Base-by-base conservation (phyloP, 176 grass and related monocot species). In the Oryza officinalis region DNA sequence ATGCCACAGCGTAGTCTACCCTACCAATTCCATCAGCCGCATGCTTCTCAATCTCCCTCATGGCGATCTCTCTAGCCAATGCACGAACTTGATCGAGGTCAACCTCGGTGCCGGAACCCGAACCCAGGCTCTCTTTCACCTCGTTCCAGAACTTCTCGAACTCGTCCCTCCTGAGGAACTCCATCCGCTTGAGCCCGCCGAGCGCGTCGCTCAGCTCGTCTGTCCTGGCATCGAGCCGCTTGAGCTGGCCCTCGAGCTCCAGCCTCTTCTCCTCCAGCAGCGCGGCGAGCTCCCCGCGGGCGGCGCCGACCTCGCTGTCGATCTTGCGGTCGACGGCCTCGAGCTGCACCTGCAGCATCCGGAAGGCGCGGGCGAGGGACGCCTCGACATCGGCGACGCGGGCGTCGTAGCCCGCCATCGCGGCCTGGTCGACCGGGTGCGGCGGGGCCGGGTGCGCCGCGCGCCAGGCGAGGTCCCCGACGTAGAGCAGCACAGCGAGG, bases 41-140 rank as follows among this genome's bases (percentile, higher is more conserved):
- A 87, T 99, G 96, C 81, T 90, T 99, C 77, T 96, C 89, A 57
- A 99, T 89, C 84, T 99, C 96, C 46, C 79, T 80, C 83, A 92
- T 84, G 28, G 80, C 84, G 43, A 99, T 94, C 59, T 94, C 93
- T 84, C 90, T 87, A 2, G 96, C 96, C 26, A 99, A 71, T 5
- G 74, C 49, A 30, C 91, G 92, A 35, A 94, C 87, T 65, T 92
- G 77, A 66, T 96, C 89, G 73, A 99, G 89, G 43, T 90, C 81
- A 33, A 90, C 44, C n/a, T 85, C 80, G 2, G 3, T 85, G 9
- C 71, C 26, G 1, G 70, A 63, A 12, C 78, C 78, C 1, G 83
- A 52, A 26, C 65, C 77, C 5, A 65, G 67, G 74, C 30, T 85
- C 27, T 81, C 84, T 54, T 80, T 93, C 64, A 94, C 75, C 63